These are phyloP conservation scores for Rhynchospora pubera DNA, from an alignment of 176 grass and related monocot genomes.

Conservation along the genomic window DNA sequence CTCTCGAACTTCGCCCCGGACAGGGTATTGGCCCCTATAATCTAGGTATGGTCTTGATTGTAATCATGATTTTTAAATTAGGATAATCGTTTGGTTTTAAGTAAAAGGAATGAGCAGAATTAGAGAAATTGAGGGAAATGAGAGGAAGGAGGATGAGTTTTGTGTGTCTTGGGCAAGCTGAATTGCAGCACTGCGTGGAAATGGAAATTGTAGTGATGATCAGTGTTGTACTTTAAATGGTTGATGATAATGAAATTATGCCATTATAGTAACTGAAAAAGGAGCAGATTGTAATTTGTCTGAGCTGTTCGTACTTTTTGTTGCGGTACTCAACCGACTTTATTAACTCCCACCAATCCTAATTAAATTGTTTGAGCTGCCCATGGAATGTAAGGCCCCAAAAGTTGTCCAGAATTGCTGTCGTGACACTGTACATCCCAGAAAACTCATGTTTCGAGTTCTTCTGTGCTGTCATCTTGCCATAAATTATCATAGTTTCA, in stretches of 20 bases:
- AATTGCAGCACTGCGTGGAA: neutral
- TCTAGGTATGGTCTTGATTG: constrained; percentile 57
- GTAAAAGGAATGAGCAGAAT: neutral
- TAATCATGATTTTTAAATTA: neutral
- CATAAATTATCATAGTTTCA: neutral
- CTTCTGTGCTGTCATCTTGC: neutral
- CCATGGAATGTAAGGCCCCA: neutral
- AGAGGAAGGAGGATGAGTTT: too few relatives aligned
- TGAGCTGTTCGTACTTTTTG: neutral
- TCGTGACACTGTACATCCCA: neutral
- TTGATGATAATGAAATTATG: neutral
- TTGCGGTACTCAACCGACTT: neutral
- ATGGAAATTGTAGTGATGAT: neutral
- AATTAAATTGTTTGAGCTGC: neutral
- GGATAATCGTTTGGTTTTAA: neutral
- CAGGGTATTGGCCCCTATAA: constrained; percentile 74
- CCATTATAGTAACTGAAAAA: neutral
- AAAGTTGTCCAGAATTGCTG: neutral
- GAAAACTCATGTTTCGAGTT: neutral
- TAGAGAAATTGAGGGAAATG: neutral
- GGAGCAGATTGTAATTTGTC: neutral
- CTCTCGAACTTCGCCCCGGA: constrained; percentile 87
- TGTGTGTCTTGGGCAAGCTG: too few relatives aligned
- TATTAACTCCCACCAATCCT: neutral
- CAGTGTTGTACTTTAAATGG: neutral